Evolutionary conservation across 305 asterid species (phyloP), one percentile per base, ranked within the genome.

Genomic region (Fraxinus platypoda): DNA sequence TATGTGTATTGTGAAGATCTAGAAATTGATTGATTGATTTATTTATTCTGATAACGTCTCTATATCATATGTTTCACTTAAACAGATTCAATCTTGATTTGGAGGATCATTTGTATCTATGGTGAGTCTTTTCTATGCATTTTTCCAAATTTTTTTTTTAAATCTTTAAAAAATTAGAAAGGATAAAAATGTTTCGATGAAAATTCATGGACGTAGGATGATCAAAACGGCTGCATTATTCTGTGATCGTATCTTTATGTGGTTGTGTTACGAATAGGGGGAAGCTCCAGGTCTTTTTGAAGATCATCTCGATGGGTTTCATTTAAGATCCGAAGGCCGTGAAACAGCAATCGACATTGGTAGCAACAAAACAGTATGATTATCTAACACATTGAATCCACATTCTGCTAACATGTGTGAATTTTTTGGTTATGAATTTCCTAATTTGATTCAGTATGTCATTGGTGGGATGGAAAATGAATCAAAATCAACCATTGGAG

Each of bases 211-310:
- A 66, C 35, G 15, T 81, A 33, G 17, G 80, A 62, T 31, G 15
- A 79, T 81, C 49, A 59, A 77, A 84, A 41, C 79, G 80, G 76
- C 25, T 46, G 57, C 74, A 9, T 26, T 25, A 3, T 9, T 85
- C 76, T 83, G 52, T 86, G 28, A 33, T 59, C 19, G 88, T 52
- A 86, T 79, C 70, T 77, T 85, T 78, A 41, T 81, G 82, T 74
- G 80, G 6, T 78, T 84, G 8, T 84, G 76, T 41, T 79, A 23
- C 83, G 28, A 64, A 82, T 83, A 94, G 98, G 98, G 98, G 35
- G 95, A 92, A 89, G 98, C 97, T 88, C 97, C 98, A 80, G 97
- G 89, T 54, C 88, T 92, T 73, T n/a, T 90, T 75, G 88, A 85
- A 54, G 95, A 91, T 49, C 88, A 88, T 86, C 86, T 88, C 82